Evolutionary conservation across 306 rosid genomes (phyloP).

Genomic region (Acacia crassicarpa): DNA sequence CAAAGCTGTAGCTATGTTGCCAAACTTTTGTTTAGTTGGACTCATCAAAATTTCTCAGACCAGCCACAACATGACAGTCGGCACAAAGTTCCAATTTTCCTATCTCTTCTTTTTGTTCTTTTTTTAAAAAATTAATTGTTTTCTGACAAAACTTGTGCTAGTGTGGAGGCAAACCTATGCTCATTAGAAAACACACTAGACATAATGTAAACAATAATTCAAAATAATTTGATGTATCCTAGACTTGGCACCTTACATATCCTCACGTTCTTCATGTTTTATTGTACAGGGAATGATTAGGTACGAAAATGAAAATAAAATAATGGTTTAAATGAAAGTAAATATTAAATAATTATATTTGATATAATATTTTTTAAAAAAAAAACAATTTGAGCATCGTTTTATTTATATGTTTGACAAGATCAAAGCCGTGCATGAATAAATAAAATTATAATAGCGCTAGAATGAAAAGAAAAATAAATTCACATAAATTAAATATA

Average conservation of each 20-base stretch:
- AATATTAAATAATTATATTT: background rate
- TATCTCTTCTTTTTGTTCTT: conserved; percentile 21
- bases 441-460: background rate
- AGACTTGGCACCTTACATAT: background rate
- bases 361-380: background rate
- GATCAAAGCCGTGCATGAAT: background rate
- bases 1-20: conserved; percentile 10
- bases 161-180: background rate
- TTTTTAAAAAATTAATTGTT: background rate
- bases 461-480: background rate
- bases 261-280: background rate
- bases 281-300: background rate
- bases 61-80: conserved; percentile 30
- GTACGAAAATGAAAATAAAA: background rate
- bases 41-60: conserved; percentile 21
- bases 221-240: background rate
- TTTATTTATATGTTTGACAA: background rate
- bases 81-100: conserved; percentile 15
- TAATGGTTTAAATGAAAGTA: background rate
- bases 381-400: background rate
- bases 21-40: conserved; percentile 18
- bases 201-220: background rate
- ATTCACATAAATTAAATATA: background rate
- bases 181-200: background rate
- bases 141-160: background rate